Base-by-base conservation (phyloP, 176 grass and related monocot genomes). In the Carex scoparia region DNA sequence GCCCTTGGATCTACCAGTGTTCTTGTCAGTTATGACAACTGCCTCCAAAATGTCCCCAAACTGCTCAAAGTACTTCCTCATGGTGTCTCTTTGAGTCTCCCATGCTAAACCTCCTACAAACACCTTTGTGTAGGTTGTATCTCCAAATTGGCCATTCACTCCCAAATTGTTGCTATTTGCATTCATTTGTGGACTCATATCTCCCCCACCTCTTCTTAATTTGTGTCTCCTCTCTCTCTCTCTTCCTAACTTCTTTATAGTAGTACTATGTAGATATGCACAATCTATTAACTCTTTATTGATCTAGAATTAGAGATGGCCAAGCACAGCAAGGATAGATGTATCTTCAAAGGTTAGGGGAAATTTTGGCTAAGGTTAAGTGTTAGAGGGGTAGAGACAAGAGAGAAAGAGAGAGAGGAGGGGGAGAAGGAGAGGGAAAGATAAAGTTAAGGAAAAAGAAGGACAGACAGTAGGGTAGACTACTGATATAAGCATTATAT, bases 21-120 rank as follows among this genome's bases (percentile, higher is more conserved):
- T 95, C 90, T 99, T 99, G 87, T 99, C 97, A 32, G 91, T 96
- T 87, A 99, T 99, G 72, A 99, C 97, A 63, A 99, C 97, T 0
- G 97, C 97, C 81, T 99, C 97, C 33, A 99, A 73, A 85, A 99
- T 99, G 76, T 96, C 97, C 57, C 97, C 97, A 85, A 99, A 99
- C 87, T 99, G 97, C 81, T 99, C 97, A 61, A 99, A 99, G 82
- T 99, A 94, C 84, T 94, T 92, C 84, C 93, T 88, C 97, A 99
- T 92, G 85, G 91, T 95, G 63, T 99, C 97, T 84, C 89, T 96
- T 73, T 99, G 93, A 2, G 97, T 99, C 90, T 99, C 93, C 97
- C 97, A 99, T 4, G 97, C 97, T 71, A 99, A 81, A 7, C 97
- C 97, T 6, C 97, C 97, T 27, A 99, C 97, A 69, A 99, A 99